Base-by-base conservation (phyloP, 2,329 filamentous ascomycete genomes). In the Xylaria polymorpha region DNA sequence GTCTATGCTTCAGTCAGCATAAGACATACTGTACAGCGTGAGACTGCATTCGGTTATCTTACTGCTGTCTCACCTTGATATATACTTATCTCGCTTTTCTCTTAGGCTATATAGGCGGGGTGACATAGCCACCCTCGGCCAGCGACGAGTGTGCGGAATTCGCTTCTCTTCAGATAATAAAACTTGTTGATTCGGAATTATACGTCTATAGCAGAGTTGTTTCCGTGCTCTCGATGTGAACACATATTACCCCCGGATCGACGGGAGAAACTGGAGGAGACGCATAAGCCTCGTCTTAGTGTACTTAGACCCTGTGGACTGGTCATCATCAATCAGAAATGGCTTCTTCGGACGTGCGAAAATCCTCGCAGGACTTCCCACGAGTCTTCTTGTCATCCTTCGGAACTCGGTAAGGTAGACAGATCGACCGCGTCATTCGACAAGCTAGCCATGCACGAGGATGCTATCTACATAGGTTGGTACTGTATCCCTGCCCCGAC, bases 361-460 rank as follows among this genome's bases (percentile, higher is more conserved):
- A n/a, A 18, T 32, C 25, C 15, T 32, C 32, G 6, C 32, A 51
- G 25, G 22, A 51, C 25, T 51, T 51, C 2, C 50, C 50, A 6
- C 20, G 15, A 15, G 20, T 58, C 14, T n/a, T 46, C 8, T 9
- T 41, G 10, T 15, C 12, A 14, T 18, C 46, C 56, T 29, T 50
- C 29, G 39, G 41, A 32, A 32, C 15, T 46, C 25, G 9, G 39
- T n/a, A 44, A 55, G 10, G 46, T 10, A 9, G 1, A 12, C n/a
- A 44, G 37, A 66, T 37, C 44, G 39, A 35, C 55, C 46, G 56
- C 46, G 37, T 65, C 46, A 60, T 66, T 60, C 12, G 25, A 20
- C 14, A 35, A 22, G 35, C 15, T 53, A 35, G 18, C 41, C 7
- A n/a, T 18, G 7, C 50, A 15, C 51, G 14, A 29, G 20, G 39